Conservation (phyloP, 1,284 basidiomycete species). For the Cystobasidium pallidum region DNA sequence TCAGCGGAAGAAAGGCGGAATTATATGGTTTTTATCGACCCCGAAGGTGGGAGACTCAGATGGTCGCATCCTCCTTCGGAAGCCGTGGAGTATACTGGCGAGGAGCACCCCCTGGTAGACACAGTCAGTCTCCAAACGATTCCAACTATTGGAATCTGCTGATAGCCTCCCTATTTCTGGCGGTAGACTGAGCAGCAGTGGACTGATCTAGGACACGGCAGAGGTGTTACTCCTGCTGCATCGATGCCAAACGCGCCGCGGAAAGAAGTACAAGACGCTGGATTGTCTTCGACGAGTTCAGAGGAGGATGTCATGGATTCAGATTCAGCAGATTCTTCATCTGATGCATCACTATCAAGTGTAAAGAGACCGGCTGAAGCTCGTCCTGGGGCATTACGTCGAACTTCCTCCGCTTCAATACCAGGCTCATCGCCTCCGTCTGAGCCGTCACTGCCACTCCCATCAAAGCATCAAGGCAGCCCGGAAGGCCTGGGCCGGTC, state of each 20-base stretch:
- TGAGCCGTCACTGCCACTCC: slow-evolving; percentile 3
- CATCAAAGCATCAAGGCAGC: not conserved
- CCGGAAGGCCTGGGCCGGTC: slow-evolving; percentile 57
- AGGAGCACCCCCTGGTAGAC: slow-evolving; percentile 36
- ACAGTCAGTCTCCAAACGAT: slow-evolving; percentile 17
- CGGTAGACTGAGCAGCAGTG: slow-evolving; percentile 60
- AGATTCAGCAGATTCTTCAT: slow-evolving; percentile 19
- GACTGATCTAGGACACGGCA: slow-evolving; percentile 67
- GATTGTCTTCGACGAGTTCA: not conserved
- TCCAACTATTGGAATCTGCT: slow-evolving; percentile 50
- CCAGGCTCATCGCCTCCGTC: not conserved
- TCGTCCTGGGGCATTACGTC: slow-evolving; percentile 15
- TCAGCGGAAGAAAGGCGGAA: slow-evolving; percentile 71
- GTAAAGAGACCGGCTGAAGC: slow-evolving; percentile 14
- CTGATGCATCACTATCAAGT: slow-evolving; percentile 24
- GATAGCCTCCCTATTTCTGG: slow-evolving; percentile 61
- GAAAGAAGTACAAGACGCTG: slow-evolving; percentile 2
- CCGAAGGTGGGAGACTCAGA: slow-evolving; percentile 66
- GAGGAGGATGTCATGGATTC: not conserved
- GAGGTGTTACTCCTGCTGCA: slow-evolving; percentile 62
- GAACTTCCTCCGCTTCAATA: slow-evolving; percentile 21
- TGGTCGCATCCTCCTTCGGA: slow-evolving; percentile 60
- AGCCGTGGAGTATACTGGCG: slow-evolving; percentile 16
- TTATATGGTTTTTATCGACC: slow-evolving; percentile 65
- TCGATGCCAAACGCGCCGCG: slow-evolving; percentile 1